Base-by-base conservation (phyloP, 2,329 filamentous ascomycete genomes). In the Monilinia laxa region DNA sequence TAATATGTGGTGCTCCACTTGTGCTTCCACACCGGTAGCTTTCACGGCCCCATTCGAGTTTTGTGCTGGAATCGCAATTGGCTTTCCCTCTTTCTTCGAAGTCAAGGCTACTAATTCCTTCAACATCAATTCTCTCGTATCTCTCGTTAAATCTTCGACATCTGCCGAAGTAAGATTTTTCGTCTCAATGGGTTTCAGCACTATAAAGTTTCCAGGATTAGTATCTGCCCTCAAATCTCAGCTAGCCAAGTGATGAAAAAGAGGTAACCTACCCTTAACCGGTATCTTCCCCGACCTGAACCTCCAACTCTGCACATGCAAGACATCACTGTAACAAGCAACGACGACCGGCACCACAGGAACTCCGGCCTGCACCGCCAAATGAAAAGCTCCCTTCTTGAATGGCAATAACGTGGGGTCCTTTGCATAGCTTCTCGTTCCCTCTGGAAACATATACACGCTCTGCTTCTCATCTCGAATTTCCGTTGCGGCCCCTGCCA, bases 351-450 rank as follows among this genome's bases (percentile, higher is more conserved):
- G 95, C 4, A 99, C 89, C 73, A 99, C 91, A 35, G 93, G 93
- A 7, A 97, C 95, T 71, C 92, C 90, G 2, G 94, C 94, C 82
- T 98, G 91, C 25, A 99, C 87, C 56, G 95, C 95, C 45, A 99
- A 84, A 78, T 99, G 94, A 80, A 99, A 99, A 57, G 94, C 95
- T 68, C 95, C 95, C 83, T 99, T 99, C 81, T 99, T 99, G 84
- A 98, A 99, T n/a, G 93, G 91, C 65, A 98, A 82, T 74, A 99
- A 80, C 68, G 84, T 86, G 1, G 95, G 91, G 65, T 93, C 88
- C 73, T 90, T 87, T 67, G 90, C 85, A 80, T 98, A 97, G 77
- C 91, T 96, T 72, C 95, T 86, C 1, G 95, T 99, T 62, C 95
- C 95, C 81, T 99, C 95, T 68, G 91, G 90, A 79, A 94, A 94